phyloP scores from a whole-genome alignment of 139 green algal species.

The Chlorella ohadii region DNA sequence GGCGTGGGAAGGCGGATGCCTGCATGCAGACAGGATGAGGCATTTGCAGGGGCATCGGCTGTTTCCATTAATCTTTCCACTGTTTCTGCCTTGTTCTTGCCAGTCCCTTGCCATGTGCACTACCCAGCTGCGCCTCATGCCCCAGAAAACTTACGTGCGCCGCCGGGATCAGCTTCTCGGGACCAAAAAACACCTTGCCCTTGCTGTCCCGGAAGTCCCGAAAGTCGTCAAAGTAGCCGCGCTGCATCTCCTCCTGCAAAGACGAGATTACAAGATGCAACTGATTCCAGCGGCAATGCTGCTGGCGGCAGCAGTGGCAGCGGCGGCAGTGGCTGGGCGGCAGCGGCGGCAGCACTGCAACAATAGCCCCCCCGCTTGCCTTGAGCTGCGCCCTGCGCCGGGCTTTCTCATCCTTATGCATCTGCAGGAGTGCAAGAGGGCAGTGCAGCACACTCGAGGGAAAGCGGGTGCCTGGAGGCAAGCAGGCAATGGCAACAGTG shows the following conservation, averaged over 20 bases:
- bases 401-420: background rate
- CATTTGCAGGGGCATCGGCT: too few relatives aligned
- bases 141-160: background rate
- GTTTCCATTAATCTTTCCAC: too few relatives aligned
- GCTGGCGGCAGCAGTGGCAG: background rate
- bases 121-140: too few relatives aligned
- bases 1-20: slow-evolving; percentile 33
- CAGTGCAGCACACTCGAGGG: too few relatives aligned
- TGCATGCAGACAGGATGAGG: background rate
- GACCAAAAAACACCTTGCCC: slow-evolving; percentile 51
- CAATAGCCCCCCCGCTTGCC: background rate
- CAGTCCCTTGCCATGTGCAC: too few relatives aligned
- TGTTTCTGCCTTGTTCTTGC: too few relatives aligned
- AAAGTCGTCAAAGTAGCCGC: slow-evolving; percentile 68
- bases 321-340: background rate
- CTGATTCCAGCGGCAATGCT: too few relatives aligned
- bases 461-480: too few relatives aligned
- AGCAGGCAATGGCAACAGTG: too few relatives aligned
- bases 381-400: background rate
- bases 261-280: background rate
- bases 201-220: slow-evolving; percentile 50
- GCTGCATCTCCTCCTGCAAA: slow-evolving; percentile 60
- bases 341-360: too few relatives aligned
- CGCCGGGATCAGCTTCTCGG: slow-evolving; percentile 31
- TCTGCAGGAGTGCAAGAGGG: background rate